Evolutionary conservation across 192 early-diverging fungal genomes (phyloP).

Genomic region (Coemansia sp.): DNA sequence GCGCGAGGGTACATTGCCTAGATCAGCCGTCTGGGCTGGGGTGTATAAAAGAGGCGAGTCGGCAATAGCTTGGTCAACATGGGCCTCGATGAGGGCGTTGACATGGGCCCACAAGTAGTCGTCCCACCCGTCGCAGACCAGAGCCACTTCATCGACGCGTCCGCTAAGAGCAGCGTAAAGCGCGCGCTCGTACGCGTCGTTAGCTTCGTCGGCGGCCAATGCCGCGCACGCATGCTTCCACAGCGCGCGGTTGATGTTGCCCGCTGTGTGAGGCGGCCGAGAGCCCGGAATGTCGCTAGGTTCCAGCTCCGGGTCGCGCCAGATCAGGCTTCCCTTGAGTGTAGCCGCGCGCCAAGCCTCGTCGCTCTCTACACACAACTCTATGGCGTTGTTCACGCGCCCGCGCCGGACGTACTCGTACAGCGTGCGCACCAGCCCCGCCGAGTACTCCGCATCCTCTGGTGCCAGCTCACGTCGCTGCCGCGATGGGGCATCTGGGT

Average conservation of each 20-base stretch:
- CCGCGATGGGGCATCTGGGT: constrained; percentile 43
- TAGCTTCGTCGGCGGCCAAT: constrained; percentile 44
- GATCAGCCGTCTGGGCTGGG: constrained; percentile 26
- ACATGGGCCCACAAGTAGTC: constrained; percentile 86
- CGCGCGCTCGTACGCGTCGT: constrained; percentile 76
- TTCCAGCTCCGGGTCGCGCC: constrained; percentile 57
- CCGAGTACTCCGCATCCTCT: constrained; percentile 57
- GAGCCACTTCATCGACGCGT: constrained; percentile 69
- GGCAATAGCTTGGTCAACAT: constrained; percentile 53
- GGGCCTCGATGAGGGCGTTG: constrained; percentile 68
- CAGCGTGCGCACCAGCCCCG: constrained; percentile 63
- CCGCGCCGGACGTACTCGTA: constrained; percentile 83
- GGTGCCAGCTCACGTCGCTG: constrained; percentile 33
- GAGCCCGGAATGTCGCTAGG: constrained; percentile 14
- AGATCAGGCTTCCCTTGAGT: constrained; percentile 66
- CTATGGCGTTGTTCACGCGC: constrained; percentile 62
- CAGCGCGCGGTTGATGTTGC: constrained; percentile 47
- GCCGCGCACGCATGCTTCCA: constrained; percentile 54
- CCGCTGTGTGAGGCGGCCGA: constrained; percentile 34
- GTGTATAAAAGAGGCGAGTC: constrained; percentile 29
- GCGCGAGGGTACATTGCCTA: constrained; percentile 42
- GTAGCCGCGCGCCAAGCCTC: constrained; percentile 84
- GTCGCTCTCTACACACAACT: constrained; percentile 71
- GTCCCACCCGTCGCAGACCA: constrained; percentile 85
- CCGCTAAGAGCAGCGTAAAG: constrained; percentile 76